Evolutionary conservation across 2,329 filamentous ascomycete genomes (phyloP).

Genomic region (Lasiodiplodia theobromae): DNA sequence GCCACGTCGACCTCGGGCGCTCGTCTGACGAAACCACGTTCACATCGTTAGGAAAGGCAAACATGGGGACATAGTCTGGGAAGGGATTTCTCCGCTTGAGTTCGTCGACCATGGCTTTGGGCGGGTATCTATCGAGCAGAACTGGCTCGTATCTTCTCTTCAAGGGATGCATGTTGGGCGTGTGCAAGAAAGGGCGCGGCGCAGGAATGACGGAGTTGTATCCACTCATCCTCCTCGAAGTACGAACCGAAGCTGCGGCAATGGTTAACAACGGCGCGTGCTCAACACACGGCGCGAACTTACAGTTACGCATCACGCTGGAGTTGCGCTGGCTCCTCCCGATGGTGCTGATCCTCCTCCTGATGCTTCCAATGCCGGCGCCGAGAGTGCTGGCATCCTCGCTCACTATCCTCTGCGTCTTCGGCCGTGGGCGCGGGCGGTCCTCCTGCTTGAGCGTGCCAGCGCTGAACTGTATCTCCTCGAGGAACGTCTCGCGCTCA

Average conservation of each 20-base stretch:
- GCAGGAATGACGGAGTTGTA: conserved; percentile 98
- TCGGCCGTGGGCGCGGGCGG: conserved; percentile 72
- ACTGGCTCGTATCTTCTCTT: conserved; percentile 95
- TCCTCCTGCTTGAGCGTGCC: conserved; percentile 68
- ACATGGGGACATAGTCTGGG: conserved; percentile 98
- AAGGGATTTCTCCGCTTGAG: conserved; percentile 81
- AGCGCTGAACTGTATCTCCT: conserved; percentile 88
- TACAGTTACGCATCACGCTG: conserved; percentile 75
- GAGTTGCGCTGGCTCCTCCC: conserved; percentile 91
- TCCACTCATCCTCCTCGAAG: conserved; percentile 88
- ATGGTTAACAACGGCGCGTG: conserved; percentile 35
- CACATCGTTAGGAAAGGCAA: conserved; percentile 97
- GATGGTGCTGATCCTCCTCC: conserved; percentile 95
- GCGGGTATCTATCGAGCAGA: conserved; percentile 92
- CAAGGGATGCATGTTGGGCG: conserved; percentile 93
- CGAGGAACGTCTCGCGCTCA: conserved; percentile 92
- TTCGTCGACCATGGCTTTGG: conserved; percentile 82
- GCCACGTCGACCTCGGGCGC: conserved; percentile 94
- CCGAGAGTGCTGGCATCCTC: conserved; percentile 62
- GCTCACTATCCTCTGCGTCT: conserved; percentile 80
- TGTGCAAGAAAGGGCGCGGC: conserved; percentile 86
- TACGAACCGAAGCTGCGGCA: conserved; percentile 71
- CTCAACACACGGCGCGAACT: conserved; percentile 32
- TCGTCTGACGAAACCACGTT: conserved; percentile 96
- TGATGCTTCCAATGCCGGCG: conserved; percentile 80